Percentiles rank a stretch among this genome's conserved stretches.
These are phyloP conservation scores for Cryptococcus hybrid DNA, from an alignment of 1,284 basidiomycete genomes.

Conservation along the genomic window DNA sequence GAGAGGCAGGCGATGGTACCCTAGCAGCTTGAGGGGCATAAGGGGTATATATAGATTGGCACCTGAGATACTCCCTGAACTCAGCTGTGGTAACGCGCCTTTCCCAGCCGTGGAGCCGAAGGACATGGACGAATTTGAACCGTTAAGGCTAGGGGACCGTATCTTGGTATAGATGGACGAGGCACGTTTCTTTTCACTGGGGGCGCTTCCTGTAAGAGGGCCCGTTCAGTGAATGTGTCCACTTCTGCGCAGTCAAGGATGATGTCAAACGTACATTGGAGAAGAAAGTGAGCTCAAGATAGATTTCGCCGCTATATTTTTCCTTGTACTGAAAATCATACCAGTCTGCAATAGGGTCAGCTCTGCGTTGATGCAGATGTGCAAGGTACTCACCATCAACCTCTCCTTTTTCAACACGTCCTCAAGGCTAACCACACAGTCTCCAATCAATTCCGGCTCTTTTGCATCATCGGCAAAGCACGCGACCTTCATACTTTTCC, in stretches of 20 bases:
- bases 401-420: constrained; percentile 83
- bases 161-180: constrained; percentile 28
- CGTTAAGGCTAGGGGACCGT: constrained; percentile 10
- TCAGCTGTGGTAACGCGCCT: constrained; percentile 11
- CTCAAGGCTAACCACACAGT: constrained; percentile 79
- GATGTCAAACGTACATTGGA: constrained; percentile 68
- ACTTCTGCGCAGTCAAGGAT: background rate
- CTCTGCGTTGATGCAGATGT: background rate
- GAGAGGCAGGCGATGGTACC: constrained; percentile 2
- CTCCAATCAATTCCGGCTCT: constrained; percentile 95
- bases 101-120: background rate
- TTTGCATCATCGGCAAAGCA: constrained; percentile 94
- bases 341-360: constrained; percentile 67
- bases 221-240: background rate
- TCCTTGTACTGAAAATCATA: constrained; percentile 84
- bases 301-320: constrained; percentile 90
- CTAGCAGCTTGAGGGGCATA: constrained; percentile 17
- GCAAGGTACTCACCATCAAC: no score
- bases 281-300: constrained; percentile 93
- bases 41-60: constrained; percentile 47
- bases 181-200: constrained; percentile 45
- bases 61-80: constrained; percentile 39
- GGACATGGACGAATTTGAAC: background rate
- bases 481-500: constrained; percentile 72
- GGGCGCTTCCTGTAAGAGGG: constrained; percentile 35